Base-by-base conservation (phyloP, 2,329 filamentous ascomycete species). In the Lasiodiplodia sp. region DNA sequence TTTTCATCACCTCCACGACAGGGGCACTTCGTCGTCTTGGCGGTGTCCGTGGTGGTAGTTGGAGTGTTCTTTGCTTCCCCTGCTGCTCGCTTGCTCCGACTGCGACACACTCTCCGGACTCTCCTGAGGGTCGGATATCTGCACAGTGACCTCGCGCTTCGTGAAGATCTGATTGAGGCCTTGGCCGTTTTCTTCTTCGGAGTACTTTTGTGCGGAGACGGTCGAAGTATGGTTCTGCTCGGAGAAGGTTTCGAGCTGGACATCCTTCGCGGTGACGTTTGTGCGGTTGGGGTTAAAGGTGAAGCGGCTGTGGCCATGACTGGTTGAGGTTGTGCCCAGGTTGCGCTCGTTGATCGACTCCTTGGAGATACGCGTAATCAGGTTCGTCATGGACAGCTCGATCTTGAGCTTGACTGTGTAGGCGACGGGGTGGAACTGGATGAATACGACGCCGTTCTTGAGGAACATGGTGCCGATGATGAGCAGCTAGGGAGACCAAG, bases 351-450 rank as follows among this genome's bases (percentile, higher is more conserved):
- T 44, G 38, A 66, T 56, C 18, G 63, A 66, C 18, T 66, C 63
- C 23, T 66, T 55, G 63, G 63, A 55, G 52, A 66, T 66, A 23
- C 63, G 63, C 4, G 78, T 77, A 67, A 82, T 80, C 8, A 82
- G 76, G 1, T 78, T 77, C 7, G 81, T 80, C 80, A 83, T 82
- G 69, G 76, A 77, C 78, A 82, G 80, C 73, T 83, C 81, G 68
- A 82, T 82, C 71, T 82, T 82, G 66, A 82, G 78, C 68, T 79
- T 82, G 49, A 82, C 78, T 56, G 81, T 80, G 72, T 82, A 82
- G 4, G 77, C 78, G 16, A 82, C 75, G 0, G 80, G 80, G 67
- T 82, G 79, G 73, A 82, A 81, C 69, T 81, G 79, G 58, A 81
- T 76, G 72, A 77, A 67, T 18, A 69, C 53, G 60, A 57, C 56